Evolutionary conservation across 2,329 filamentous ascomycete species (phyloP), one percentile per base, ranked within the genome.

Genomic region (Colletotrichum spinosum): DNA sequence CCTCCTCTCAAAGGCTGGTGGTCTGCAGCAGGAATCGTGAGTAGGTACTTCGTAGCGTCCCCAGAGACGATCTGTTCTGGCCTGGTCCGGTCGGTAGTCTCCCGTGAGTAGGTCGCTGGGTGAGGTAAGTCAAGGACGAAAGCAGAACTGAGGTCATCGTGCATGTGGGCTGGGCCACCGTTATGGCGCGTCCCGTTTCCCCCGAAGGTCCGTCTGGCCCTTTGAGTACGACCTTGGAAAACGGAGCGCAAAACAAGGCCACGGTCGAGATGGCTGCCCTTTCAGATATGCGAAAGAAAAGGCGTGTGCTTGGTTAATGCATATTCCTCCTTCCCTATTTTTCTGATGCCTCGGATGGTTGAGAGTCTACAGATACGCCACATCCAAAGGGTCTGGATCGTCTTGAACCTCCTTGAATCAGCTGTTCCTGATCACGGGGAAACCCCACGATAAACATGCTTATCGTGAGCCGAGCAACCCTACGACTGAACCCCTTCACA

Each of bases 231-330:
- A 25, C 25, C 25, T 25, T 25, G 44, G 44, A 25, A 25, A 25
- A 25, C 25, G 25, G 25, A 25, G 25, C 25, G 25, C 25, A 4
- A 46, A 46, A 46, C 53, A 58, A 46, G 46, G 45, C 44, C 55
- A 50, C 37, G 55, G 51, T 51, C 25, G 2, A 34, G 2, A 17
- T 12, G 11, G 2, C 17, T 44, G n/a, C 11, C 35, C 25, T 39
- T 15, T 17, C 17, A 17, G 17, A 17, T 17, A 17, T 17, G 17
- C 17, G 17, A 17, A 17, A 11, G 54, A 33, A 9, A 44, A 58
- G 55, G 55, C 55, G 46, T 58, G 55, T 58, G 55, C 50, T 58
- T 58, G 55, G 46, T 58, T 58, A 46, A 17, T 58, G 55, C 55
- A 51, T 58, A 58, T 34, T 15, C 55, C 34, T 15, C 39, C 13